Evolutionary conservation across 1,139 yeast species (phyloP), one percentile per base, ranked within the genome.

Genomic region (Yamadazyma friedrichii): DNA sequence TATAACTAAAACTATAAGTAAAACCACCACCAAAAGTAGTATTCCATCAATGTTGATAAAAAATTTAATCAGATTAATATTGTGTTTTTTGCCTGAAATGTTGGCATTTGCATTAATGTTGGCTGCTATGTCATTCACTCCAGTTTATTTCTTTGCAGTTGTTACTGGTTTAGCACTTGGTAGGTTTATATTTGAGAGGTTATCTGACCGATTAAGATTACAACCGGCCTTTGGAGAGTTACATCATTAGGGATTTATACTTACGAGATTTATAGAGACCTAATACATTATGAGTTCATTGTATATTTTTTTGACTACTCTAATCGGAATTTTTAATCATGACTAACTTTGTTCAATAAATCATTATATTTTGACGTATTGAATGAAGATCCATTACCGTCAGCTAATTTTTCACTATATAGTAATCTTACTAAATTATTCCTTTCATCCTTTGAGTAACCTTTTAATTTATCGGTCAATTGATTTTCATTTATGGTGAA

Each of bases 71-170:
- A 67, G 91, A 51, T 59, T 82, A 17, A 40, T 71, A 0, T 53
- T 84, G 35, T 74, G 81, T 15, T 80, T 85, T 44, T 56, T 79
- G 20, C 78, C 86, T 3, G 85, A 85, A 26, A 67, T 84, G 68
- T 58, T 85, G 38, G 82, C 84, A 9, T 84, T 81, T 56, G 80
- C 82, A 31, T 62, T 85, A 52, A 85, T 85, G 94, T 73, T 85
- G 65, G 89, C 82, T 11, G 85, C 84, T 9, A 85, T 85, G 94
- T 70, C 85, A 27, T 84, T 68, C 56, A 75, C 83, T 9, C 53
- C 83, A 42, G 61, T 78, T 1, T 85, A 84, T 53, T 82, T 84
- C 59, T 84, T 85, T 61, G 91, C 86, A 2, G 82, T 84, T 25
- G 78, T 83, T 15, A 51, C 80, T 16, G 94, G 94, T 6, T 64